These are phyloP conservation scores for Tephrocybe sp. DNA, from an alignment of 768 basidiomycete genomes.

Conservation along the genomic window DNA sequence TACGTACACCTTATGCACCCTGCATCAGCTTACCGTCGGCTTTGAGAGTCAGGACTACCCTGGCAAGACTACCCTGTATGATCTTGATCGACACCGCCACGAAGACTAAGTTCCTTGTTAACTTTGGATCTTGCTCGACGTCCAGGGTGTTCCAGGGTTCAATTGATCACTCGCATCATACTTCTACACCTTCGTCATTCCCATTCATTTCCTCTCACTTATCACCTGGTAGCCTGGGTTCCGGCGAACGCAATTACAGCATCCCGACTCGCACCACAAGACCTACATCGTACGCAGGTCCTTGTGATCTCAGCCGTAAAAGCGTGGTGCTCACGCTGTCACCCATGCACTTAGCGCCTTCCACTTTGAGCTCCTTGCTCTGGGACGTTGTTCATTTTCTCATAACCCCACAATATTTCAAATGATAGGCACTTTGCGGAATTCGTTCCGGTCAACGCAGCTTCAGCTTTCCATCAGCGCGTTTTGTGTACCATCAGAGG, in stretches of 20 bases:
- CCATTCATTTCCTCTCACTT: neutral
- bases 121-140: conserved; percentile 8
- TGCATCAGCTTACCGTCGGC: conserved; percentile 17
- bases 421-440: conserved; percentile 11
- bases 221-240: neutral
- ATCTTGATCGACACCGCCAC: conserved; percentile 22
- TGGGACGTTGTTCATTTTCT: neutral
- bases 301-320: neutral
- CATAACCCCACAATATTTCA: conserved; percentile 5
- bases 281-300: conserved; percentile 1
- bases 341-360: neutral
- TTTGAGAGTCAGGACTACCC: conserved; percentile 8
- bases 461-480: conserved; percentile 15
- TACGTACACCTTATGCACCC: neutral
- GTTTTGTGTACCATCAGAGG: neutral
- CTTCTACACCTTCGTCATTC: neutral
- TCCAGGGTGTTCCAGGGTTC: conserved; percentile 17
- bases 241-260: neutral
- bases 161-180: conserved; percentile 8
- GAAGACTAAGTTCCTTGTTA: conserved; percentile 2
- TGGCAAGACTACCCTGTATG: conserved; percentile 6
- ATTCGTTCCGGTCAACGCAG: conserved; percentile 2
- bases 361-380: neutral
- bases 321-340: conserved; percentile 11
- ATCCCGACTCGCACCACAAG: neutral